Evolutionary conservation across 768 basidiomycete genomes (phyloP), one percentile per base, ranked within the genome.

Genomic region (Hypholoma sublateritium): DNA sequence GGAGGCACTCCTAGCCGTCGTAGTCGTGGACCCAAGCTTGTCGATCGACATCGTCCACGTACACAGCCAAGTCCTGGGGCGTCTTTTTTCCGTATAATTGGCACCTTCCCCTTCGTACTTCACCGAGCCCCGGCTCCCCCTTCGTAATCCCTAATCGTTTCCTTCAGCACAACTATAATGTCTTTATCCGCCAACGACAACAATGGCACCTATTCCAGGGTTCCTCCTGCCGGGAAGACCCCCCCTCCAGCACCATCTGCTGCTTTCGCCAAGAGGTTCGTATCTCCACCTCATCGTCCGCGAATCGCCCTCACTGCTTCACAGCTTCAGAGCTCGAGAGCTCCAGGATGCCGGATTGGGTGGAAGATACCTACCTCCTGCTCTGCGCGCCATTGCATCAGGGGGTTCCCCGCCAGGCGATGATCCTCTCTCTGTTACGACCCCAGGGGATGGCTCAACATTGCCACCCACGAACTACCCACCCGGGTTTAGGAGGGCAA

Each of bases 191-290:
- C 89, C 72, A 80, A 82, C 71, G 89, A 91, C 84, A 88, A 83
- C 81, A 84, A 82, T 77, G 80, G 80, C 78, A 81, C 89, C 77
- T 91, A 88, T 83, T 82, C 87, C 66, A 87, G 89, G 80, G 85
- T 82, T 70, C 80, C 89, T 62, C 73, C 79, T 57, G 88, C 90
- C 68, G 92, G 92, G 60, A 94, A 93, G 76, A 94, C 91, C 1
- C 91, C 92, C 59, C 91, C 91, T 58, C 91, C 92, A 53, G 92
- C 91, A 14, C 92, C 92, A 55, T 94, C 92, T 55, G 91, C 92
- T 61, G 92, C 91, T 21, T 93, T 80, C 72, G 91, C 91, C 32
- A 93, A 93, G 81, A 85, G 92, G 79, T 59, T 35, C 12, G 19
- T 45, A 57, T 67, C 60, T 17, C 50, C 19, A 25, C 59, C 45